A percentile compares a stretch with the other conserved stretches of the same genome.
Evolutionary conservation across 345 rosid species (phyloP).

Genomic region (Atalantia buxifolia): DNA sequence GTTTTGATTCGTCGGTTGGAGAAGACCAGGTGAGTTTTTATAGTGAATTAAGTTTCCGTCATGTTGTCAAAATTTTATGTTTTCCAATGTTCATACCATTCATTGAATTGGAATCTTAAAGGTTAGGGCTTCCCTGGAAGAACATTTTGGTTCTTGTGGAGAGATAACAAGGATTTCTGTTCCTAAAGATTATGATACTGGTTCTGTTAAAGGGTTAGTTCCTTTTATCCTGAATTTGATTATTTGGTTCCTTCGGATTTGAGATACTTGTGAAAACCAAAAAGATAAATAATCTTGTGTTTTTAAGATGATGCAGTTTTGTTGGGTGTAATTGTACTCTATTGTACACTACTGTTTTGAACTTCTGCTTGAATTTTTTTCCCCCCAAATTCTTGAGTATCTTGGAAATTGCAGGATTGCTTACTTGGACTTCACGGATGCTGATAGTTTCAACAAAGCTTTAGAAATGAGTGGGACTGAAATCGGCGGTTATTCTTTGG

Average conservation of each 20-base stretch:
- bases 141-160: conserved; percentile 75
- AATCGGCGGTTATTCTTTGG: conserved; percentile 37
- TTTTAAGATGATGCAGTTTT: not conserved
- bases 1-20: conserved; percentile 49
- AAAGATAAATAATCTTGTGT: not conserved
- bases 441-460: conserved; percentile 47
- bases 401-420: conserved; percentile 51
- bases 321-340: not conserved
- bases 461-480: conserved; percentile 56
- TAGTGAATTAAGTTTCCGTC: not conserved
- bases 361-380: no score
- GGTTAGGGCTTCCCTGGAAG: conserved; percentile 47
- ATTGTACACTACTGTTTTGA: not conserved
- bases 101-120: conserved; percentile 18
- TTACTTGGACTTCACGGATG: conserved; percentile 57
- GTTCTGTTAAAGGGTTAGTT: conserved; percentile 70
- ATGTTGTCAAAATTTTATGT: not conserved
- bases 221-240: not conserved
- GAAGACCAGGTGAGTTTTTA: conserved; percentile 51
- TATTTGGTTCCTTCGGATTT: not conserved
- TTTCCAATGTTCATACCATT: not conserved
- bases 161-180: conserved; percentile 53
- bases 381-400: not conserved
- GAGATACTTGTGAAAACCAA: not conserved
- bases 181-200: conserved; percentile 68